These are phyloP conservation scores for Globisporangium cystogenes DNA, from an alignment of 352 stramenopile genomes.

Conservation along the genomic window DNA sequence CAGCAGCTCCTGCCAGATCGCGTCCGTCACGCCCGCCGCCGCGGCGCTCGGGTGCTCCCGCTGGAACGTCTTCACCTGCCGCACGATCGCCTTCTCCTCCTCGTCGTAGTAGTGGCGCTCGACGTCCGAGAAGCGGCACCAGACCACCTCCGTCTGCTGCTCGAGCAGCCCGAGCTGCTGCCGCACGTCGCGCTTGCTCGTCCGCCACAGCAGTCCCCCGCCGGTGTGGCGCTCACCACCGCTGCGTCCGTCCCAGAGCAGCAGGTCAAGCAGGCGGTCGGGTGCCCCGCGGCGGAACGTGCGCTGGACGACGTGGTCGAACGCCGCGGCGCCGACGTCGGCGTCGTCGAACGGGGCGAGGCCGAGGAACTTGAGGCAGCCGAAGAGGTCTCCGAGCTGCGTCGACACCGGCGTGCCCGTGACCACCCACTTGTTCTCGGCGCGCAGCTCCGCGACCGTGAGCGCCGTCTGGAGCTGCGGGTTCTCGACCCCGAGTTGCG, in stretches of 20 bases:
- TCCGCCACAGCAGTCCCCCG: conserved; percentile 69
- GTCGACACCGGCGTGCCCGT: conserved; percentile 87
- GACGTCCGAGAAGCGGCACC: conserved; percentile 68
- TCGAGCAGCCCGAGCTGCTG: conserved; percentile 54
- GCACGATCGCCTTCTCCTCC: conserved; percentile 48
- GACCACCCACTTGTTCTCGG: conserved; percentile 80
- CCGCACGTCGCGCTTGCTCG: conserved; percentile 65
- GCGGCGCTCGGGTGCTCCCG: conserved; percentile 14
- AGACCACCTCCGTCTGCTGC: conserved; percentile 51
- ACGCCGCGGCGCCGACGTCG: conserved; percentile 19
- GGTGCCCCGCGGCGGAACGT: conserved; percentile 32
- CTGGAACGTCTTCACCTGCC: conserved; percentile 25
- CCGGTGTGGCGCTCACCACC: conserved; percentile 5
- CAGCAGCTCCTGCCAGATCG: conserved; percentile 66
- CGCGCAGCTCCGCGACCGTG: conserved; percentile 72
- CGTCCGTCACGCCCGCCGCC: conserved; percentile 20
- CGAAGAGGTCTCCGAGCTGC: conserved; percentile 82
- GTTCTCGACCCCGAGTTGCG: conserved; percentile 87
- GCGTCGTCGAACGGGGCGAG: conserved; percentile 41
- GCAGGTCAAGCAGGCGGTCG: conserved; percentile 39
- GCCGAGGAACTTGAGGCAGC: conserved; percentile 69
- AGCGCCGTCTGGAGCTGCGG: conserved; percentile 62
- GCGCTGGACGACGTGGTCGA: conserved; percentile 28
- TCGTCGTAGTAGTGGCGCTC: conserved; percentile 76
- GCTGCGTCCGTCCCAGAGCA: conserved; percentile 29